phyloP scores from a whole-genome alignment of 352 stramenopile species.

The Globisporangium carolinianum region DNA sequence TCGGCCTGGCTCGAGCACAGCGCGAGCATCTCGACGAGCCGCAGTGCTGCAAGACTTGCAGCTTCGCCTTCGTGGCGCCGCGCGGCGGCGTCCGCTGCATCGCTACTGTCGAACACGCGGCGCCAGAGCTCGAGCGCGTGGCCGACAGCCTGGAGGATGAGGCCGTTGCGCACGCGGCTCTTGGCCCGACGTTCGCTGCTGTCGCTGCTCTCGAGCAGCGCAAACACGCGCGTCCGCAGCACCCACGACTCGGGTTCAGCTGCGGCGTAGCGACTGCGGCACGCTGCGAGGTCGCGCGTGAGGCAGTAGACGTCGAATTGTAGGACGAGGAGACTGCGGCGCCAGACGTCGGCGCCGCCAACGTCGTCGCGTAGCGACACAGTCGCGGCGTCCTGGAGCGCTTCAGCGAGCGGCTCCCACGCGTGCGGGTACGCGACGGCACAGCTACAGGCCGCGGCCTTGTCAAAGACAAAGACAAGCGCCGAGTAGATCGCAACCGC shows the following conservation, averaged over 20 bases:
- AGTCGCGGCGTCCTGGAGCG: constrained; percentile 49
- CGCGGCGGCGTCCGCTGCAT: constrained; percentile 15
- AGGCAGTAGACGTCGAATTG: constrained; percentile 84
- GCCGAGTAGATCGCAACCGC: constrained; percentile 71
- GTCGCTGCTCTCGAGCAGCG: constrained; percentile 42
- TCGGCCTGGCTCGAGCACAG: constrained; percentile 65
- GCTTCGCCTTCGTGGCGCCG: constrained; percentile 50
- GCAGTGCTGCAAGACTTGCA: constrained; percentile 51
- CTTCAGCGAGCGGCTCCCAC: constrained; percentile 55
- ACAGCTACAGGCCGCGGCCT: constrained; percentile 55
- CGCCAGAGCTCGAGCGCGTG: constrained; percentile 57
- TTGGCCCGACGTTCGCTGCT: constrained; percentile 26
- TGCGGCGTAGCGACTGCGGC: constrained; percentile 39
- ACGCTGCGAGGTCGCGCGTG: constrained; percentile 54
- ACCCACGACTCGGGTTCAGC: constrained; percentile 49
- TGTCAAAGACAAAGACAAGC: constrained; percentile 80
- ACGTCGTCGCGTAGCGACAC: constrained; percentile 11
- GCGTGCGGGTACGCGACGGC: constrained; percentile 55
- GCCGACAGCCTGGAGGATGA: constrained; percentile 57
- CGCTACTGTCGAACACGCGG: constrained; percentile 41
- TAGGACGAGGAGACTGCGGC: constrained; percentile 61
- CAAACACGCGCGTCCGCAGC: constrained; percentile 49
- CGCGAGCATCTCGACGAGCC: constrained; percentile 77
- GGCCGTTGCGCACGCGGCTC: constrained; percentile 51
- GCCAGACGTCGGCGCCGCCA: constrained; percentile 50